A percentile compares a stretch with the other conserved stretches of the same genome.
These are phyloP conservation scores for Agastache rugosa DNA, from an alignment of 257 asterid species.

Conservation along the genomic window DNA sequence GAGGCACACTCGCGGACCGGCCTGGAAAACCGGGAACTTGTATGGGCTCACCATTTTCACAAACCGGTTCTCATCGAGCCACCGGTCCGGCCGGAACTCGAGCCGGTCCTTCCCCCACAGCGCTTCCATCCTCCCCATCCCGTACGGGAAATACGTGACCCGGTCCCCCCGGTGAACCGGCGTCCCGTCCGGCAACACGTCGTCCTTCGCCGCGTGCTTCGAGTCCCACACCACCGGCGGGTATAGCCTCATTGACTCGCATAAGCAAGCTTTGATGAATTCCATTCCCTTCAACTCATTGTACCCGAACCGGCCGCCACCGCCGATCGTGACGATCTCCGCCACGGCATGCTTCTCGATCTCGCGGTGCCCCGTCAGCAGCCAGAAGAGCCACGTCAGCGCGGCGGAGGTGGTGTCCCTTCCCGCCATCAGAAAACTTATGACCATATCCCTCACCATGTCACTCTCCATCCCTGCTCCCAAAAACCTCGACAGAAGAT, in stretches of 20 bases:
- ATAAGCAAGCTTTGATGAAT: conserved; percentile 59
- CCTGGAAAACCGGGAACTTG: conserved; percentile 83
- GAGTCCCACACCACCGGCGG: conserved; percentile 99
- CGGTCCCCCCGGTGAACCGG: conserved; percentile 58
- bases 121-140: conserved; percentile 85
- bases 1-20: conserved; percentile 81
- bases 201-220: conserved; percentile 66
- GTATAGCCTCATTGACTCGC: conserved; percentile 82
- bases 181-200: conserved; percentile 79
- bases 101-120: conserved; percentile 75
- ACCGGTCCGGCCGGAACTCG: conserved; percentile 72
- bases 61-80: conserved; percentile 48
- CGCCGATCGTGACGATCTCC: conserved; percentile 33
- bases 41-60: conserved; percentile 52
- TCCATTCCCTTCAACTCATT: conserved; percentile 58
- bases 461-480: conserved; percentile 49
- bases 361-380: conserved; percentile 44
- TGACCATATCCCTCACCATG: conserved; percentile 54
- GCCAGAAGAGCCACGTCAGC: conserved; percentile 70
- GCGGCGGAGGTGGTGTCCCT: conserved; percentile 73
- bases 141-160: conserved; percentile 82
- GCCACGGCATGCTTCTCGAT: conserved; percentile 44
- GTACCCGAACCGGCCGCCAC: conserved; percentile 19
- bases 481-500: conserved; percentile 56
- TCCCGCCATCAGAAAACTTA: conserved; percentile 63